A percentile compares a stretch with the other conserved stretches of the same genome.
These are phyloP conservation scores for Corchorus olitorius DNA, from an alignment of 345 rosid genomes.

Conservation along the genomic window DNA sequence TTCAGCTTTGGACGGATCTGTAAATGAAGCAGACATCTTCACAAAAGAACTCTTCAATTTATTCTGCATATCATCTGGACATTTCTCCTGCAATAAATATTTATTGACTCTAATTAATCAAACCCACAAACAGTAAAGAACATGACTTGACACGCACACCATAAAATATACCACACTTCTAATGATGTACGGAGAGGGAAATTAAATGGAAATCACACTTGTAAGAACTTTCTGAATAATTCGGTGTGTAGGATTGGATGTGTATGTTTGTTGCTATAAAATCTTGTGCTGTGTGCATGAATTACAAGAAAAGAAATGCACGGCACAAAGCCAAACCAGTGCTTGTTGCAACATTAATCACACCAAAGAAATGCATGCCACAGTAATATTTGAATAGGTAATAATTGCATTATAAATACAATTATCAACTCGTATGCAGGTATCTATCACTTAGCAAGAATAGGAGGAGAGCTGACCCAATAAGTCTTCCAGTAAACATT, in stretches of 20 bases:
- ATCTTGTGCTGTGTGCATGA: neutral
- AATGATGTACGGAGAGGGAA: neutral
- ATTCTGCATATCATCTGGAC: conserved; percentile 53
- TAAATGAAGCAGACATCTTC: conserved; percentile 80
- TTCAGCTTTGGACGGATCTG: conserved; percentile 75
- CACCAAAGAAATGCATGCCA: neutral
- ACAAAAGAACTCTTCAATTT: conserved; percentile 42
- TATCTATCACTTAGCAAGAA: neutral
- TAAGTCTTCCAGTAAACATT: conserved; percentile 11
- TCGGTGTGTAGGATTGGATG: neutral
- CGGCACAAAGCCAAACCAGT: neutral
- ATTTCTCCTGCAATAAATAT: conserved; percentile 49
- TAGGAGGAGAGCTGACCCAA: neutral
- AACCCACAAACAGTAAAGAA: conserved; percentile 3
- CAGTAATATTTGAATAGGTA: neutral
- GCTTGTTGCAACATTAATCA: neutral
- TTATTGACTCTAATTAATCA: conserved; percentile 10
- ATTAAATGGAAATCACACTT: neutral
- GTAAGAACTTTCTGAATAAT: neutral
- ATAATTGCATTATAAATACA: conserved; percentile 9
- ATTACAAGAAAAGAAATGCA: neutral
- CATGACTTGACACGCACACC: neutral
- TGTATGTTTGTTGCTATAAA: neutral
- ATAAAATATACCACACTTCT: neutral
- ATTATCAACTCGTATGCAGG: conserved; percentile 5